Conservation (phyloP, 176 grass and related monocot species). For the Paspalum notatum region DNA sequence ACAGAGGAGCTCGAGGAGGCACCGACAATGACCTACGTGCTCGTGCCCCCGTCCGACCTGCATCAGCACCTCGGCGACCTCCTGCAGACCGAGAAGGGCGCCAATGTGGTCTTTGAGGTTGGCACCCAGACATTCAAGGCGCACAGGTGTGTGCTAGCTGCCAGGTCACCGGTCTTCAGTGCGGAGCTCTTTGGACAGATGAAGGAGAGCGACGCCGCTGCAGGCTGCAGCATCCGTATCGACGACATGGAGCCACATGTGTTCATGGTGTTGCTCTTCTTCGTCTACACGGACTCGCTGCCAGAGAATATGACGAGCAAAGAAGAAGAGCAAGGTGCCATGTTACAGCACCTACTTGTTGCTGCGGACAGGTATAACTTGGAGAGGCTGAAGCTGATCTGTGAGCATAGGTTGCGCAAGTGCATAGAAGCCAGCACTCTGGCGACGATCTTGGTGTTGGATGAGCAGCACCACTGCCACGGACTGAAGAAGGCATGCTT, state of each 20-base stretch:
- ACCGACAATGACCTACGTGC: background rate
- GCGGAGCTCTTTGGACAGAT: conserved; percentile 10
- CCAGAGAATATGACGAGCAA: background rate
- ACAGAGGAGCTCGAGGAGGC: background rate
- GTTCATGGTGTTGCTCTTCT: background rate
- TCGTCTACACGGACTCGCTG: background rate
- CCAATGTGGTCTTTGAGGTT: conserved; percentile 30
- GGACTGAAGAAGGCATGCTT: conserved; percentile 43
- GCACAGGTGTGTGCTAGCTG: conserved; percentile 32
- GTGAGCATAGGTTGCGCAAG: conserved; percentile 8
- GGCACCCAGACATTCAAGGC: conserved; percentile 14
- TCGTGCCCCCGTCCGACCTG: conserved; percentile 6
- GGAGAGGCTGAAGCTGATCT: conserved; percentile 31
- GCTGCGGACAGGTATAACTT: conserved; percentile 20
- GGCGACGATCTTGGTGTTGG: conserved; percentile 23
- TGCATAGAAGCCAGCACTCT: conserved; percentile 30
- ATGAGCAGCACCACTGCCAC: conserved; percentile 43
- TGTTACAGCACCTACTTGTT: background rate
- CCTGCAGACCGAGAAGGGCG: background rate
- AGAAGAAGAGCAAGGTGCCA: background rate
- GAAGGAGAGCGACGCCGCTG: background rate
- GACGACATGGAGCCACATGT: background rate
- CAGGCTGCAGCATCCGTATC: background rate
- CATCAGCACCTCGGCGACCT: conserved; percentile 18
- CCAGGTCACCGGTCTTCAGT: conserved; percentile 13